phyloP scores from a whole-genome alignment of 306 rosid species.

The Trichosanthes cucumerina region DNA sequence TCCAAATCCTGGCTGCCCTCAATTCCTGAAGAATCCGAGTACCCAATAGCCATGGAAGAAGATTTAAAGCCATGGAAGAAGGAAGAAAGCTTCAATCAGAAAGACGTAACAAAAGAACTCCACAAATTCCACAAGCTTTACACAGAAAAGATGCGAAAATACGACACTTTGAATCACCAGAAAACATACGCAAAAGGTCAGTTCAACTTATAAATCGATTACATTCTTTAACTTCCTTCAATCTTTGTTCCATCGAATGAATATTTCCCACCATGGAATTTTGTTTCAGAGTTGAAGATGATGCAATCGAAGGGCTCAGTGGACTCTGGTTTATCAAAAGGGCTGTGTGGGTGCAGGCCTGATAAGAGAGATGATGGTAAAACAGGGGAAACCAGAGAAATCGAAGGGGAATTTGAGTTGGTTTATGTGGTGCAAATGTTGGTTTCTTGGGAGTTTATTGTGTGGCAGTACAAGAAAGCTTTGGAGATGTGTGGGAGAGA shows the following conservation, averaged over 20 bases:
- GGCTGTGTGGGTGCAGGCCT: slow-evolving; percentile 12
- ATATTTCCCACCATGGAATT: no score
- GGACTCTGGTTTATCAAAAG: slow-evolving; percentile 32
- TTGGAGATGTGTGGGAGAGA: slow-evolving; percentile 38
- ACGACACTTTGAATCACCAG: slow-evolving; percentile 77
- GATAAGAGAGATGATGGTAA: slow-evolving; percentile 27
- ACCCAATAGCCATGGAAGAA: slow-evolving; percentile 53
- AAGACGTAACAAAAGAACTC: slow-evolving; percentile 40
- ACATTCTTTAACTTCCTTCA: no score
- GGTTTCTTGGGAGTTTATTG: slow-evolving; percentile 82
- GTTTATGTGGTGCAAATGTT: slow-evolving; percentile 80
- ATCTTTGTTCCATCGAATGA: not conserved
- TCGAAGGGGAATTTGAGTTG: slow-evolving; percentile 54
- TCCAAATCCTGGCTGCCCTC: slow-evolving; percentile 45
- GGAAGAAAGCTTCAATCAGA: slow-evolving; percentile 45
- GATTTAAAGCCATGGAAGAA: slow-evolving; percentile 81
- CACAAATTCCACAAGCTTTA: slow-evolving; percentile 64
- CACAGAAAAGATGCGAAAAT: slow-evolving; percentile 73
- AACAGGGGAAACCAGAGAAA: slow-evolving; percentile 33
- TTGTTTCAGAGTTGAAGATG: slow-evolving; percentile 29
- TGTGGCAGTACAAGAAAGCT: slow-evolving; percentile 65
- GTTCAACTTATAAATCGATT: not conserved
- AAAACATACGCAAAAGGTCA: slow-evolving; percentile 80
- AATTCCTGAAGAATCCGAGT: slow-evolving; percentile 79
- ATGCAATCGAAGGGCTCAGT: slow-evolving; percentile 61